Conservation (phyloP, 2,329 filamentous ascomycete genomes). For the Aspergillus fructus region DNA sequence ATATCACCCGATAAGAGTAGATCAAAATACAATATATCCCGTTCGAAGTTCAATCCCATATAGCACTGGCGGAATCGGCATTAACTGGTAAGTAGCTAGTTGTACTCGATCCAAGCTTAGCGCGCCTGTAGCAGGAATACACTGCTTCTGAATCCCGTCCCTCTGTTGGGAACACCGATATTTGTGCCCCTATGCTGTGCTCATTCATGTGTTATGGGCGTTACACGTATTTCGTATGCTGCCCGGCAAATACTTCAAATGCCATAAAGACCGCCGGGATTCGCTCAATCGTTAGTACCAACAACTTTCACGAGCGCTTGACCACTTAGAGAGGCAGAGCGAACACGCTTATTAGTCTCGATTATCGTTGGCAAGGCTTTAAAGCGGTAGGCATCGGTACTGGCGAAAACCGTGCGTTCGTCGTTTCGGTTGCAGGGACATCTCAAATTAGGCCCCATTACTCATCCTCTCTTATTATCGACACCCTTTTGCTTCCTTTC, state of each 20-base stretch:
- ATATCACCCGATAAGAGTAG: conserved; percentile 1
- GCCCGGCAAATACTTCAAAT: too few relatives aligned
- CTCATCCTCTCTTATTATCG: conserved; percentile 26
- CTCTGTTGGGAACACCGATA: too few relatives aligned
- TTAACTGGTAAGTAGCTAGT: background rate
- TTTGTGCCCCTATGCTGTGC: too few relatives aligned
- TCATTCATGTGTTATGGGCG: too few relatives aligned
- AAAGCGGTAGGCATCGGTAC: background rate
- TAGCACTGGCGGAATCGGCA: background rate
- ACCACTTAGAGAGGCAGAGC: background rate
- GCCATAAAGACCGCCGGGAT: background rate
- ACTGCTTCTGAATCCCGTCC: too few relatives aligned
- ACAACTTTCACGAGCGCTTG: background rate
- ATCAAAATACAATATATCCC: background rate
- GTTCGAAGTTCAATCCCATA: background rate
- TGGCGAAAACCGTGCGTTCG: too few relatives aligned
- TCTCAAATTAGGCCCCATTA: background rate
- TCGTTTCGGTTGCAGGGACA: background rate
- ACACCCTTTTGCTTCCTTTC: conserved; percentile 40
- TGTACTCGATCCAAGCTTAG: background rate
- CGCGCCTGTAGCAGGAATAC: too few relatives aligned
- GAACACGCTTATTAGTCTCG: background rate
- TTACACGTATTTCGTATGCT: too few relatives aligned
- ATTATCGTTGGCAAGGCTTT: background rate
- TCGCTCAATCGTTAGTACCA: background rate